Evolutionary conservation across 306 rosid genomes (phyloP).

Genomic region (peach (Prunus persica)): Prunus_persica_NCBIv2 NC_034015.1:16200001-16200500

Average conservation of each 20-base stretch:
- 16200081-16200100: not conserved
- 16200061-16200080: too few species aligned
- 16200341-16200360: not conserved
- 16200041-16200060: not conserved
- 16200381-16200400: constrained; percentile 4
- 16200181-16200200: not conserved
- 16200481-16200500: not conserved
- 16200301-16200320: not conserved
- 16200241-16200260: not conserved
- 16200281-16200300: not conserved
- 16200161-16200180: constrained; percentile 5
- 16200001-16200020: not conserved
- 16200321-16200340: not conserved
- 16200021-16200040: not conserved
- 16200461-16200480: constrained; percentile 10
- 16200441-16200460: constrained; percentile 10
- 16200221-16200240: constrained; percentile 1
- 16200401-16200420: not conserved
- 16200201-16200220: not conserved
- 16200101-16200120: not conserved
- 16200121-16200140: not conserved
- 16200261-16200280: not conserved
- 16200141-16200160: not conserved
- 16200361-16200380: not conserved
- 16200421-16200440: not conserved